These are phyloP conservation scores for Centaurea solstitialis DNA, from an alignment of 129 eudicot genomes.

Conservation along the genomic window DNA sequence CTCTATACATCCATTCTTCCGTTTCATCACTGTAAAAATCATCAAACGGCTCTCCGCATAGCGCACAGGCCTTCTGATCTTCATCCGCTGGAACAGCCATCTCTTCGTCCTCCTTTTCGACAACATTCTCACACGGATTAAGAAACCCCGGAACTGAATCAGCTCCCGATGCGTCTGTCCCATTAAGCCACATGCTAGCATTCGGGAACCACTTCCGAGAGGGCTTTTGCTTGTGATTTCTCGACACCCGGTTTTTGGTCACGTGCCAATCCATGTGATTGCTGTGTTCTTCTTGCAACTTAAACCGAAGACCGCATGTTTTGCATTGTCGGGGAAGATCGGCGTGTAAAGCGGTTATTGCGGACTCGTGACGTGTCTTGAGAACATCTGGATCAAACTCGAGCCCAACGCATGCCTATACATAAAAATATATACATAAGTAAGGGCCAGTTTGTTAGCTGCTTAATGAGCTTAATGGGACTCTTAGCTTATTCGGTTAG, in stretches of 20 bases:
- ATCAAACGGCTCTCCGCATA: slow-evolving; percentile 94
- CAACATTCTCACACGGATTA: slow-evolving; percentile 53
- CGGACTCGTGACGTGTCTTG: slow-evolving; percentile 77
- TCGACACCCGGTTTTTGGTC: slow-evolving; percentile 71
- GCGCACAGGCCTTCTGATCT: slow-evolving; percentile 77
- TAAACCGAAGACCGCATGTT: slow-evolving; percentile 89
- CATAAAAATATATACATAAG: background rate
- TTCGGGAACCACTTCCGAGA: slow-evolving; percentile 93
- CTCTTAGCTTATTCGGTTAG: no score
- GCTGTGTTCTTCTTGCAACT: slow-evolving; percentile 89
- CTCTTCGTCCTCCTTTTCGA: slow-evolving; percentile 70
- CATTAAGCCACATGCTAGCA: slow-evolving; percentile 79
- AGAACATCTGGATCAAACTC: slow-evolving; percentile 81
- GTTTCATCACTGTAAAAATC: slow-evolving; percentile 91
- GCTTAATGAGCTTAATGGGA: no score
- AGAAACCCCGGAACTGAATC: slow-evolving; percentile 76
- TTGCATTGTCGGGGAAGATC: slow-evolving; percentile 95
- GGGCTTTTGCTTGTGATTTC: slow-evolving; percentile 82
- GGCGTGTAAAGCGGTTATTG: slow-evolving; percentile 59
- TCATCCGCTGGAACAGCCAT: slow-evolving; percentile 97
- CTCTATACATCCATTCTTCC: slow-evolving; percentile 98
- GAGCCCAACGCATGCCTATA: slow-evolving; percentile 73
- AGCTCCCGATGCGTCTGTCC: slow-evolving; percentile 73
- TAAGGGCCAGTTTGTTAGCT: no score
- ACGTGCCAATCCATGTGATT: slow-evolving; percentile 99